A percentile compares a stretch with the other conserved stretches of the same genome.
Conservation (phyloP, 2,329 filamentous ascomycete species). For the Aspergillus sojae region DNA sequence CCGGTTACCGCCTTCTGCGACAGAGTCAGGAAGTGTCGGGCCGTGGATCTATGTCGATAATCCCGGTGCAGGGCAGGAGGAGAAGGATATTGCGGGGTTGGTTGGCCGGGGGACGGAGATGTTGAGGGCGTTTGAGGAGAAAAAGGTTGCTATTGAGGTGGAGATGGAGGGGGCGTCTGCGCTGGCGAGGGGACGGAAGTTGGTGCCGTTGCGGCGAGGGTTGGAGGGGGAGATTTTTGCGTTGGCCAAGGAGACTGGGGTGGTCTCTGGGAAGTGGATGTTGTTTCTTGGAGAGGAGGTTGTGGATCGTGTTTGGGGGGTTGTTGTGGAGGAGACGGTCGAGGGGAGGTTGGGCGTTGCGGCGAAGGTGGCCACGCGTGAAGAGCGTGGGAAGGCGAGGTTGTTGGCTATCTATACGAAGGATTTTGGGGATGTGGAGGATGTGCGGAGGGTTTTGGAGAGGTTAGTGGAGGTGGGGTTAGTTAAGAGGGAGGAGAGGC, state of each 20-base stretch:
- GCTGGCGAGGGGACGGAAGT: slow-evolving; percentile 39
- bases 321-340: slow-evolving; percentile 67
- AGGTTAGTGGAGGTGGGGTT: slow-evolving; percentile 66
- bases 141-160: slow-evolving; percentile 53
- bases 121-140: slow-evolving; percentile 51
- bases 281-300: slow-evolving; percentile 25
- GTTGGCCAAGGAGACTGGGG: slow-evolving; percentile 61
- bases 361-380: slow-evolving; percentile 71
- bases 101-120: slow-evolving; percentile 58
- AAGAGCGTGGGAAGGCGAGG: slow-evolving; percentile 44
- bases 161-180: slow-evolving; percentile 48
- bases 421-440: slow-evolving; percentile 69
- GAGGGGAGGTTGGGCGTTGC: slow-evolving; percentile 70
- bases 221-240: slow-evolving; percentile 60
- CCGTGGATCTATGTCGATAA: slow-evolving; percentile 77
- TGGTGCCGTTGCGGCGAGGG: slow-evolving; percentile 46
- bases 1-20: background rate
- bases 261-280: slow-evolving; percentile 66
- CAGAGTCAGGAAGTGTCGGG: slow-evolving; percentile 30
- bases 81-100: slow-evolving; percentile 53
- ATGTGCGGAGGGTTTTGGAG: slow-evolving; percentile 69
- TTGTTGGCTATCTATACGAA: slow-evolving; percentile 78
- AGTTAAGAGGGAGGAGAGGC: slow-evolving; percentile 43
- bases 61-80: slow-evolving; percentile 46
- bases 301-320: slow-evolving; percentile 52